Evolutionary conservation across 176 grass and related monocot genomes (phyloP), one percentile per base, ranked within the genome.

Genomic region (Microstegium vimineum): DNA sequence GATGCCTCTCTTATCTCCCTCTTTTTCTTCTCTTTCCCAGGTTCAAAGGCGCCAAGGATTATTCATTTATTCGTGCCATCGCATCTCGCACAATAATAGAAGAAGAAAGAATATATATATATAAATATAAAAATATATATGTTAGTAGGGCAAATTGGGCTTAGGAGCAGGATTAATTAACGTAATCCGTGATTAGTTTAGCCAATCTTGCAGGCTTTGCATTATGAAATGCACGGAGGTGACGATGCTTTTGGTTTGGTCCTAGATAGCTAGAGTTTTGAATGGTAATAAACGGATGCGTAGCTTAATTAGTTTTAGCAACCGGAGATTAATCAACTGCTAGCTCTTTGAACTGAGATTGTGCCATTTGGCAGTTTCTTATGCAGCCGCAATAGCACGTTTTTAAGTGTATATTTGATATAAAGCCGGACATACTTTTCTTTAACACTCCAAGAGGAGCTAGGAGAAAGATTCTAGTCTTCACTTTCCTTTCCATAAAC

Each of bases 51-150:
- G 5, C 32, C 12, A 3, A 22, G 25, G 87, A 76, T 89, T 87
- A 85, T 93, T 90, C 91, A 47, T 3, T 89, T 87, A 85, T 93
- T 90, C 91, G 46, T 0, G 68, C 77, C 68, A 82, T 93, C 91
- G 85, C 91, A 87, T 90, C 87, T 90, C 77, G 27, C 23, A 5
- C 32, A 83, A 88, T 87, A 87, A 89, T 90, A 49, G 33, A 87
- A 87, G 83, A 89, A 87, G 45, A 47, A 52, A 52, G 22, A 57
- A 57, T 57, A 57, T 56, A 4, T 85, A n/a, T n/a, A n/a, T n/a
- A n/a, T n/a, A n/a, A n/a, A n/a, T n/a, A n/a, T n/a, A n/a, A n/a
- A n/a, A n/a, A n/a, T n/a, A n/a, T n/a, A 86, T 86, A 49, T 74
- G 79, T 47, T 47, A 47, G n/a, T n/a, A n/a, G 74, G 40, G 74